Conservation (phyloP, 129 eudicot species). For the Chrysanthemum seticuspe region DNA sequence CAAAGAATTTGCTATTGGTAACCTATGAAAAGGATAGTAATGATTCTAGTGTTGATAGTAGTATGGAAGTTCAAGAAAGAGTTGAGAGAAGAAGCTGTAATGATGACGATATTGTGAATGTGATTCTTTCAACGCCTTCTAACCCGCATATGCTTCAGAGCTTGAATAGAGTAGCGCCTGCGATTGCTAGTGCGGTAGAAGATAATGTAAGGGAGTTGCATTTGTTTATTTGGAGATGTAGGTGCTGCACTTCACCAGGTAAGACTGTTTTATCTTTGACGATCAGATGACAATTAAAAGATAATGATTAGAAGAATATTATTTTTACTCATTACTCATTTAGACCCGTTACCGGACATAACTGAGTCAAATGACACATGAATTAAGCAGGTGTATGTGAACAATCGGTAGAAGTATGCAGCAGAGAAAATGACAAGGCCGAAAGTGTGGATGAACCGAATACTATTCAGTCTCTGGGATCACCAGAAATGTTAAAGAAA, state of each 20-base stretch:
- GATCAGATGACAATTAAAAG: not conserved
- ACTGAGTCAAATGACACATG: not conserved
- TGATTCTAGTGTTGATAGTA: not conserved
- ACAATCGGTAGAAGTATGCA: constrained; percentile 36
- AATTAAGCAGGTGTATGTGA: constrained; percentile 39
- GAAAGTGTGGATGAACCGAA: constrained; percentile 29
- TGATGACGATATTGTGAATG: constrained; percentile 30
- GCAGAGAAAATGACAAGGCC: constrained; percentile 28
- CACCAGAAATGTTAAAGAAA: constrained; percentile 29
- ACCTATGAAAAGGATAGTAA: constrained; percentile 20
- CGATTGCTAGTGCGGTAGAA: constrained; percentile 14
- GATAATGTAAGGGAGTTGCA: too few species aligned
- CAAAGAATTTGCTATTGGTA: constrained; percentile 40
- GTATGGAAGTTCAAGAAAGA: constrained; percentile 28
- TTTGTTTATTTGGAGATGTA: too few species aligned
- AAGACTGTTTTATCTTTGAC: too few species aligned
- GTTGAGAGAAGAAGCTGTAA: constrained; percentile 21
- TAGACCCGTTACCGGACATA: not conserved
- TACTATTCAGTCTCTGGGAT: constrained; percentile 16
- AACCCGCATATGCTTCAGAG: constrained; percentile 32
- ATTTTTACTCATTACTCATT: too few species aligned
- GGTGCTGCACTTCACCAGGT: not conserved
- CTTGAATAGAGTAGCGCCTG: constrained; percentile 34
- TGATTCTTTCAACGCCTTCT: constrained; percentile 29
- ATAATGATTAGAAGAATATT: too few species aligned